These are phyloP conservation scores for Gymnopilus dilepis DNA, from an alignment of 768 basidiomycete genomes.

Conservation along the genomic window DNA sequence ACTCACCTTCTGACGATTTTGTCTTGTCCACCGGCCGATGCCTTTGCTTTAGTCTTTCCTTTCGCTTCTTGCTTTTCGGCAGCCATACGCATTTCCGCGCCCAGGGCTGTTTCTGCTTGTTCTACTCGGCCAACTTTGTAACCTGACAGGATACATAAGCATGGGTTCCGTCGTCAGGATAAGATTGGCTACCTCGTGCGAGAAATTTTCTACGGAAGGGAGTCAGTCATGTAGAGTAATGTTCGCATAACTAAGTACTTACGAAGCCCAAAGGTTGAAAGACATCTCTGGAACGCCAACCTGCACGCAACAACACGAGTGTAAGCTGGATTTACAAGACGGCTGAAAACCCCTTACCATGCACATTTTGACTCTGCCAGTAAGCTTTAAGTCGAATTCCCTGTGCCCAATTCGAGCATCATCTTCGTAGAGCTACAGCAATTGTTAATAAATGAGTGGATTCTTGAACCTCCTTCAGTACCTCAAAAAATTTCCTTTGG, in stretches of 20 bases:
- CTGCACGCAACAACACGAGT: too few relatives aligned
- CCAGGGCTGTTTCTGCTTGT: conserved; percentile 95
- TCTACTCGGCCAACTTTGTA: conserved; percentile 97
- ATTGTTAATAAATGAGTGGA: conserved; percentile 6
- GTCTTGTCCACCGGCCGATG: conserved; percentile 68
- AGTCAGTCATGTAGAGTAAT: background rate
- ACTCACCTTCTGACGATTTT: conserved; percentile 86
- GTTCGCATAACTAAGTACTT: conserved; percentile 35
- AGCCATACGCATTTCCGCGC: conserved; percentile 93
- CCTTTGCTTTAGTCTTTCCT: conserved; percentile 45
- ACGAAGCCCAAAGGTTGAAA: conserved; percentile 94
- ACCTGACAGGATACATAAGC: conserved; percentile 45
- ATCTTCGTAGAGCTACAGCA: conserved; percentile 83
- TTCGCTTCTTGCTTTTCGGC: conserved; percentile 60
- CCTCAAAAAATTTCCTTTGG: conserved; percentile 80
- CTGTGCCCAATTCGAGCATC: conserved; percentile 93
- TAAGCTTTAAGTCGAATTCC: conserved; percentile 93
- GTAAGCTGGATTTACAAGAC: too few relatives aligned
- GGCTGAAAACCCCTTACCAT: conserved; percentile 66
- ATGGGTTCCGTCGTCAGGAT: background rate
- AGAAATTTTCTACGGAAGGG: conserved; percentile 69
- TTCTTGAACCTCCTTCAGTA: conserved; percentile 27
- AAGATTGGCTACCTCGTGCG: conserved; percentile 59
- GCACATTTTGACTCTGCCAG: conserved; percentile 95
- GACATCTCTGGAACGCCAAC: conserved; percentile 95